Evolutionary conservation across 495 filamentous ascomycete species (phyloP), one percentile per base, ranked within the genome.

Genomic region (Penicillium parvum): DNA sequence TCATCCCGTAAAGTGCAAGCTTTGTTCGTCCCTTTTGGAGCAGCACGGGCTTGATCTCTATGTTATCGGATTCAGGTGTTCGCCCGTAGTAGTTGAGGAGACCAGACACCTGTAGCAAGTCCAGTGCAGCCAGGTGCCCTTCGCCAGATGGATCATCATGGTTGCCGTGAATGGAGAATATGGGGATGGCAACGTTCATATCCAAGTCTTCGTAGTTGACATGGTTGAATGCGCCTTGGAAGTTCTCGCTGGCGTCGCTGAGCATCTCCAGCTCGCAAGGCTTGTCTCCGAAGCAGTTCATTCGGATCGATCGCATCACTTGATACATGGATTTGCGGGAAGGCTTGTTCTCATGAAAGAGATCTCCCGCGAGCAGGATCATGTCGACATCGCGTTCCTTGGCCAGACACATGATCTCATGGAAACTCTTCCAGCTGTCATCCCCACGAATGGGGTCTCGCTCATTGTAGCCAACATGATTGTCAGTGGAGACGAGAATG

Each of bases 331-430:
- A 77, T 55, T 95, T 94, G 32, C 94, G 77, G n/a, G 88, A 95
- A 4, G 92, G 92, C 58, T 95, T 95, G 55, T 99, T 99, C 49
- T 99, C 92, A 61, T 99, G 92, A 65, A 99, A 99, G 2, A 99
- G 76, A 57, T 99, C 92, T 18, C 92, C 92, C 6, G 82, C 91
- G 14, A 97, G 76, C 8, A 99, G 74, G 5, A 99, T 84, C 94
- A 97, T 96, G 66, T 99, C 92, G 41, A 86, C 92, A 69, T 97
- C 94, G 32, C 77, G 76, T 32, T 86, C 78, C 60, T 84, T 88
- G 7, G 90, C 92, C 10, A 97, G 65, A 44, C 82, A 84, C 87
- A 99, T 95, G 32, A 96, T 77, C 61, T 99, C 92, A 54, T 97
- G 83, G 66, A 99, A 99, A 38, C 80, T 88, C 53, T 84, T 84